phyloP scores from a whole-genome alignment of 2,329 filamentous ascomycete species.

The Stagonosporopsis chrysanthemi region DNA sequence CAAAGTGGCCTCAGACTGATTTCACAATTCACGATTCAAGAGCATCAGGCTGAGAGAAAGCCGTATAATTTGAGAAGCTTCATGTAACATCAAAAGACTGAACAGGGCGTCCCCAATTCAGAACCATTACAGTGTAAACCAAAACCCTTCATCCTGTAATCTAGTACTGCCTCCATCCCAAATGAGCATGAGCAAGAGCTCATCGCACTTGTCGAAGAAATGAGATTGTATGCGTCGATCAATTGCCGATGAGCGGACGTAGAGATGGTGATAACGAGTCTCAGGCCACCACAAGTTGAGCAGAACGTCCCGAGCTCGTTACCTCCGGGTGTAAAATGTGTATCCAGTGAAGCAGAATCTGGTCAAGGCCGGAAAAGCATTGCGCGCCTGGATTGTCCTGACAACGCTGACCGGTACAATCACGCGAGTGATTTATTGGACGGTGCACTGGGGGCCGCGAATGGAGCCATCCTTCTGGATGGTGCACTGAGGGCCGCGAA shows the following conservation, averaged over 20 bases:
- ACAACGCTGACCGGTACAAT: not conserved
- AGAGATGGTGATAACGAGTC: not conserved
- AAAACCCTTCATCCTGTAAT: not conserved
- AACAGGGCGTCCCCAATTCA: no score
- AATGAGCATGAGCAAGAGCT: not conserved
- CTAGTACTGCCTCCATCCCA: not conserved
- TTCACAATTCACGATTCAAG: not conserved
- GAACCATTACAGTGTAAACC: not conserved
- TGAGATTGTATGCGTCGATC: not conserved
- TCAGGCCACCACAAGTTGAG: not conserved
- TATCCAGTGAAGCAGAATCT: conserved; percentile 13
- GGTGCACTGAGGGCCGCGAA: conserved; percentile 14
- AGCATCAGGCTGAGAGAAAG: not conserved
- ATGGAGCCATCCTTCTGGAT: conserved; percentile 11
- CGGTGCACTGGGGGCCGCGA: conserved; percentile 17
- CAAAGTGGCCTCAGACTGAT: not conserved
- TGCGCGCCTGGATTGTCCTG: conserved; percentile 1
- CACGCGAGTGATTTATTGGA: conserved; percentile 8
- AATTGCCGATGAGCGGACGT: no score
- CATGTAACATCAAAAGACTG: not conserved
- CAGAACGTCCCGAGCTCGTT: not conserved
- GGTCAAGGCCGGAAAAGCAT: not conserved
- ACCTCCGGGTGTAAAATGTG: not conserved
- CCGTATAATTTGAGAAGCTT: conserved; percentile 1
- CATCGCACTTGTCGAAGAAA: conserved; percentile 2